phyloP scores from a whole-genome alignment of 106 monocot genomes.

The Allium sativum region DNA sequence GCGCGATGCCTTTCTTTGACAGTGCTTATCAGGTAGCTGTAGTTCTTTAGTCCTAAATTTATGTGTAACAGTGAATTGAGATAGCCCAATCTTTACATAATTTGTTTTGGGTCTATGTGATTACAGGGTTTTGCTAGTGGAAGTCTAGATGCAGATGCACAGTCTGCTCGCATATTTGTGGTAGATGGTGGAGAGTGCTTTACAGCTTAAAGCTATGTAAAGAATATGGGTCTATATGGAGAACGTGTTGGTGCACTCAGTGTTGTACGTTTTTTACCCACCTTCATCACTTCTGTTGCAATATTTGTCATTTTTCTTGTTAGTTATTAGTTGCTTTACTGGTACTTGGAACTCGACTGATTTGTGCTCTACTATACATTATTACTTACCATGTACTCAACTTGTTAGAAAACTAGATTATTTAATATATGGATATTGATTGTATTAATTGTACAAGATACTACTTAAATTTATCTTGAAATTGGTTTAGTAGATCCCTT shows the following conservation, averaged over 20 bases:
- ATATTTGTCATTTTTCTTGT: too few relatives aligned
- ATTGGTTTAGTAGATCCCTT: too few relatives aligned
- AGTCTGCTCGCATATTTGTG: slow-evolving; percentile 81
- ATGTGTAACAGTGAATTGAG: not conserved
- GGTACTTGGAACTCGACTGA: too few relatives aligned
- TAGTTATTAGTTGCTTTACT: too few relatives aligned
- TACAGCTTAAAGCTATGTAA: slow-evolving; percentile 90
- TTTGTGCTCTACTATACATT: too few relatives aligned
- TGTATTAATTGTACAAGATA: too few relatives aligned
- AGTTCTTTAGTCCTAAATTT: too few relatives aligned
- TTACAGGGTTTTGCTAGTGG: slow-evolving; percentile 98
- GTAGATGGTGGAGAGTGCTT: slow-evolving; percentile 95
- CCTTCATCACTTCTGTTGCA: not conserved
- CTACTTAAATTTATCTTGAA: too few relatives aligned
- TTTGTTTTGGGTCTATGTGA: not conserved
- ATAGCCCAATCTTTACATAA: not conserved
- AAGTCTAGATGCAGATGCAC: slow-evolving; percentile 86
- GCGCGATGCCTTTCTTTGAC: slow-evolving; percentile 89
- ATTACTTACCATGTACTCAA: too few relatives aligned
- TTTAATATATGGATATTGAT: too few relatives aligned
- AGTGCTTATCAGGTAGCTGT: slow-evolving; percentile 90
- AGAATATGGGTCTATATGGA: slow-evolving; percentile 97
- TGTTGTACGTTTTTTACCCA: slow-evolving; percentile 52
- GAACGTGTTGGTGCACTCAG: slow-evolving; percentile 96
- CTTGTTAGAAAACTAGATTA: too few relatives aligned